Conservation (phyloP, 192 early-diverging fungal species). For the Jimgerdemannia lactiflua region DNA sequence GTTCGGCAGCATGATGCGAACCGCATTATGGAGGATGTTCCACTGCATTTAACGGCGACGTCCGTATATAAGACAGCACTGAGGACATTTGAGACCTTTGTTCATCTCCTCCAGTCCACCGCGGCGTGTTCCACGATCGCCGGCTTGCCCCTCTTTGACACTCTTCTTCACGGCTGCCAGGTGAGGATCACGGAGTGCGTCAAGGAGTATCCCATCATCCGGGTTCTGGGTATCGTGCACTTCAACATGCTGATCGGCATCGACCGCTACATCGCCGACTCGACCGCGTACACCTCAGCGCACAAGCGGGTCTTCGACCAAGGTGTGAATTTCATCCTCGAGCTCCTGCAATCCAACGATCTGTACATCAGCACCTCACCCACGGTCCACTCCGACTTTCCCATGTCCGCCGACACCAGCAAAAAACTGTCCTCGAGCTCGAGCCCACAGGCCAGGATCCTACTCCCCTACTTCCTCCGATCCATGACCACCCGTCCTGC, state of each 20-base stretch:
- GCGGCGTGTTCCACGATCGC: not conserved
- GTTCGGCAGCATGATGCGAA: not conserved
- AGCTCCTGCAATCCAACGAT: not conserved
- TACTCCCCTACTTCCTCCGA: not conserved
- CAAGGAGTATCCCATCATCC: not conserved
- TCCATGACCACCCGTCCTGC: not conserved
- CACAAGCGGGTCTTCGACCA: not conserved
- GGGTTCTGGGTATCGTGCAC: not conserved
- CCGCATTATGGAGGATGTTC: not conserved
- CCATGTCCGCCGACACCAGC: not conserved
- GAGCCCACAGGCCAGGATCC: not conserved
- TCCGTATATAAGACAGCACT: not conserved
- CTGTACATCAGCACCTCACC: not conserved
- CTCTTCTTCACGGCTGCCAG: not conserved
- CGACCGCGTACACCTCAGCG: not conserved
- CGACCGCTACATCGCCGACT: not conserved
- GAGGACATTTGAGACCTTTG: not conserved
- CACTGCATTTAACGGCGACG: not conserved
- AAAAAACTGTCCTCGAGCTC: not conserved
- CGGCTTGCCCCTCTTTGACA: not conserved
- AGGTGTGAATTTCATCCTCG: not conserved
- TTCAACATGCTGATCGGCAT: not conserved
- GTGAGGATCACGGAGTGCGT: not conserved
- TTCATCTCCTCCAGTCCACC: not conserved
- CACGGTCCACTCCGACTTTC: not conserved